Evolutionary conservation across 2,329 filamentous ascomycete species (phyloP), one percentile per base, ranked within the genome.

Genomic region (Pseudocercospora eumusae): DNA sequence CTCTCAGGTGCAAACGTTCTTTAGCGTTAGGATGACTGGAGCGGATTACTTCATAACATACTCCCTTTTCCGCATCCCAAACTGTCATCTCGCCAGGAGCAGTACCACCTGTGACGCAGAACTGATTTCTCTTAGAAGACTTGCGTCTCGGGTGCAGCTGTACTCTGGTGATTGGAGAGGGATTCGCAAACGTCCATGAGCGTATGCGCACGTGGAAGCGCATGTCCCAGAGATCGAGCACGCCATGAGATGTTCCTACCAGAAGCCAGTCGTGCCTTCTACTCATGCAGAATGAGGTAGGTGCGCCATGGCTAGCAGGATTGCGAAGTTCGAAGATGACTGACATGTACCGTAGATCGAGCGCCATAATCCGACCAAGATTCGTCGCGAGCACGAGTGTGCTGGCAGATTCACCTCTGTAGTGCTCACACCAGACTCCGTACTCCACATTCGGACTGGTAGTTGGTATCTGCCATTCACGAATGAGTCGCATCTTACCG

Each of bases 191-290:
- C 0, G 92, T 92, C 92, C 93, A 98, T 13, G 88, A 90, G 74
- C 91, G 92, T 23, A 98, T 81, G 21, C 92, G 86, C 69, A 98
- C 85, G 67, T 87, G 89, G 81, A 99, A 99, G n/a, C 95, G 89
- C 44, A 99, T 82, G 76, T 99, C 95, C 95, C 95, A 99, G 1
- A 99, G 83, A 73, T 96, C 90, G 7, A 99, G 81, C 27, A 98
- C 88, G 36, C 96, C 95, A 73, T 98, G 93, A 0, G 92, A 91
- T 0, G 96, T 99, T 36, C 93, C 95, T 0, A 98, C 79, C 1
- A 96, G 84, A 2, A 99, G 81, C 95, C 95, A 99, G 72, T 95
- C 92, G 56, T 90, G 88, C 73, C 88, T 91, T 61, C 86, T 85
- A 71, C 97, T 92, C 31, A 96, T 83, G 70, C 90, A 93, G 76